Percentiles rank a stretch among this genome's conserved stretches.
Conservation (phyloP, 805 yeast genomes). For the Myxozyma neotropica region DNA sequence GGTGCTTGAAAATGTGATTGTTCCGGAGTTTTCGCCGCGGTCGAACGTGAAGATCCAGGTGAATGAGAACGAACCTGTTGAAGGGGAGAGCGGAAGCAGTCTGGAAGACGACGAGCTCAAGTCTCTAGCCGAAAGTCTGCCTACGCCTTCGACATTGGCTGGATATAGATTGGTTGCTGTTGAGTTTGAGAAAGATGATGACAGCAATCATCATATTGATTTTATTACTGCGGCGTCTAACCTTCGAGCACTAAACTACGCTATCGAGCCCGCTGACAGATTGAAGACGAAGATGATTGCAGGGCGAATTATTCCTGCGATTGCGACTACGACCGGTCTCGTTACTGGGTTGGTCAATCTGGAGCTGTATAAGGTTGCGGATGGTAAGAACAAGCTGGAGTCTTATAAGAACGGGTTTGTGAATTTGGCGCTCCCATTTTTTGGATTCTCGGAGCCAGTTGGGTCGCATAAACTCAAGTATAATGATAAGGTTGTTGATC, state of each 20-base stretch:
- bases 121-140: conserved; percentile 73
- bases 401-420: conserved; percentile 90
- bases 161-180: conserved; percentile 87
- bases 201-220: conserved; percentile 92
- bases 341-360: conserved; percentile 94
- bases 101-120: conserved; percentile 67
- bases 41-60: conserved; percentile 81
- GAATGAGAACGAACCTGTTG: conserved; percentile 86
- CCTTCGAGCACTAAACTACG: conserved; percentile 80
- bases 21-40: conserved; percentile 74
- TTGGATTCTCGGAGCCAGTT: conserved; percentile 96
- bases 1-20: conserved; percentile 53
- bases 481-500: conserved; percentile 76
- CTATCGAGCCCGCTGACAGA: conserved; percentile 66
- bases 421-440: conserved; percentile 90
- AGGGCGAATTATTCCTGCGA: conserved; percentile 97
- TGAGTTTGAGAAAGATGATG: conserved; percentile 98
- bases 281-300: conserved; percentile 95
- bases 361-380: conserved; percentile 89
- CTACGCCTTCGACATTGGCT: conserved; percentile 84
- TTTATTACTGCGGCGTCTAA: conserved; percentile 95
- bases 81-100: conserved; percentile 43
- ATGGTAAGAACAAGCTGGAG: conserved; percentile 67
- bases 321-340: conserved; percentile 97
- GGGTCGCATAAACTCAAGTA: conserved; percentile 81